phyloP scores from a whole-genome alignment of 2,329 filamentous ascomycete species.

The Uncinocarpus reesii region DNA sequence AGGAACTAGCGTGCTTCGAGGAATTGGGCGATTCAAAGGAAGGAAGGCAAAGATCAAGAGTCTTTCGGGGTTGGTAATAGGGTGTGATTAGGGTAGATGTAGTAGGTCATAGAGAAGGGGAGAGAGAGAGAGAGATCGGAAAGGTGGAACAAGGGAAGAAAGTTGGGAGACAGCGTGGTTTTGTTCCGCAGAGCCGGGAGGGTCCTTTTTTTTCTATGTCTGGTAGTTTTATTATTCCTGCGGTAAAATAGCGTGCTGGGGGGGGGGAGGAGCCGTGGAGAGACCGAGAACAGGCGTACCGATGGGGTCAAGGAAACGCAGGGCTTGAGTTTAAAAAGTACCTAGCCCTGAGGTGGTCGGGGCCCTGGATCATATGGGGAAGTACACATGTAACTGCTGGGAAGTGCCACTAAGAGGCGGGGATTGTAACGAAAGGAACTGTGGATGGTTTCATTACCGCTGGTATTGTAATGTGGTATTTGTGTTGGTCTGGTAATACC shows the following conservation, averaged over 20 bases:
- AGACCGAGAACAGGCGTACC: constrained; percentile 6
- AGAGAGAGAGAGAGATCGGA: not conserved
- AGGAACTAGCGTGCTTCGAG: no score
- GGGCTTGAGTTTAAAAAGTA: constrained; percentile 6
- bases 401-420: constrained; percentile 7
- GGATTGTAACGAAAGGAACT: constrained; percentile 2
- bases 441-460: constrained; percentile 9
- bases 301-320: not conserved
- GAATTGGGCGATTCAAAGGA: not conserved
- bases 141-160: constrained; percentile 11
- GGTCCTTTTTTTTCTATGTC: constrained; percentile 9
- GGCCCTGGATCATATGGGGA: not conserved
- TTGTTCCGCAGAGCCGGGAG: constrained; percentile 13
- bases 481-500: not conserved
- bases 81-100: not conserved
- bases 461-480: not conserved
- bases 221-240: not conserved
- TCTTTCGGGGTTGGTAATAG: not conserved
- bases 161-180: constrained; percentile 14
- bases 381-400: constrained; percentile 1
- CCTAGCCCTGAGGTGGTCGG: not conserved
- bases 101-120: constrained; percentile 6
- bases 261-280: not conserved
- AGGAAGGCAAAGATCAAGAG: not conserved
- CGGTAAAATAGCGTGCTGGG: not conserved